These are phyloP conservation scores for Rhodotorula sp. DNA, from an alignment of 1,284 basidiomycete genomes.

Conservation along the genomic window DNA sequence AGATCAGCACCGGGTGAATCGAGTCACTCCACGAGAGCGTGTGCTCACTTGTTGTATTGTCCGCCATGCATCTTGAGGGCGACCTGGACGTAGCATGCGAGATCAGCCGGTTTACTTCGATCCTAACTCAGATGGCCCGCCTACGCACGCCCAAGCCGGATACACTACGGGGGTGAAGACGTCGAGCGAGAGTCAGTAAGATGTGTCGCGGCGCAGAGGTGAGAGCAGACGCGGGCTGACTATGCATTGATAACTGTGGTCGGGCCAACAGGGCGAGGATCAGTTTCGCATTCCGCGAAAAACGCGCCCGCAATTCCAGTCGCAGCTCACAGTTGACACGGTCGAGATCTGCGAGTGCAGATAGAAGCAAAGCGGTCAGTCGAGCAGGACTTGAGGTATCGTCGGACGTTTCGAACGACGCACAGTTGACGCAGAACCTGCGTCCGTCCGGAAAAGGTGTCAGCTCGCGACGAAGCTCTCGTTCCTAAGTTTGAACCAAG, in stretches of 20 bases:
- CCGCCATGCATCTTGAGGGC: constrained; percentile 68
- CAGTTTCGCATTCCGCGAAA: neutral
- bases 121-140: too few relatives aligned
- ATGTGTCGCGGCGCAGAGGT: too few relatives aligned
- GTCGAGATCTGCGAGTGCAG: neutral
- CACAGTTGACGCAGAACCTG: constrained; percentile 20
- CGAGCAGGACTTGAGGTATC: too few relatives aligned
- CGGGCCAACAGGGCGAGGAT: neutral
- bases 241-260: constrained; percentile 17
- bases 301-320: too few relatives aligned
- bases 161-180: neutral
- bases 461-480: too few relatives aligned
- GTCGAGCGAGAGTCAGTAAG: too few relatives aligned
- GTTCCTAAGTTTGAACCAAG: too few relatives aligned
- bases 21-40: neutral
- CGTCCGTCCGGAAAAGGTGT: neutral
- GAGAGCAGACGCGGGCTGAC: neutral
- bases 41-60: constrained; percentile 58
- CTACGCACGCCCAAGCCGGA: constrained; percentile 9
- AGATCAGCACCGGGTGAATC: too few relatives aligned
- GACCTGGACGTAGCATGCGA: constrained; percentile 51
- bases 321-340: constrained; percentile 13
- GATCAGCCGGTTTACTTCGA: neutral
- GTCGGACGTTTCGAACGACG: neutral
- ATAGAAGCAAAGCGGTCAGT: neutral